phyloP scores from a whole-genome alignment of 345 rosid species.

The Eucalyptus caleyi region DNA sequence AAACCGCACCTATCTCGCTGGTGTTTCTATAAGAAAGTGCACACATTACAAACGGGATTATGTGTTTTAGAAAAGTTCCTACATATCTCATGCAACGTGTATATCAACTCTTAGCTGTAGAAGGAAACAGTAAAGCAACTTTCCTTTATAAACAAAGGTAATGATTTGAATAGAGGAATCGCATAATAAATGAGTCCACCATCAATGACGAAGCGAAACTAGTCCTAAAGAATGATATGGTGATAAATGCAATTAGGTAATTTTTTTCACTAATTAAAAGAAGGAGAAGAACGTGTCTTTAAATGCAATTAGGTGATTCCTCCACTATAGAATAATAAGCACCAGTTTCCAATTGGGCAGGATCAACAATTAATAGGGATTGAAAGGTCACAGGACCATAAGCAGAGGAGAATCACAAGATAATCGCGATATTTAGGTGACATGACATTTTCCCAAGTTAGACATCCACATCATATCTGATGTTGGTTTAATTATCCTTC shows the following conservation, averaged over 20 bases:
- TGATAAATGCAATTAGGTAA: background rate
- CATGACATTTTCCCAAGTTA: background rate
- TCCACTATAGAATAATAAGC: background rate
- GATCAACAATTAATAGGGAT: background rate
- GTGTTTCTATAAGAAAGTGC: background rate
- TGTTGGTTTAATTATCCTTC: background rate
- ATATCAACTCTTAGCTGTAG: background rate
- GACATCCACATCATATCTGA: background rate
- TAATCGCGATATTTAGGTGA: background rate
- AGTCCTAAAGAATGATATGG: background rate
- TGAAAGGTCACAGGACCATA: background rate
- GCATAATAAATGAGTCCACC: background rate
- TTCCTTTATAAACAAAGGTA: background rate
- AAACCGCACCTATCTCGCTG: background rate
- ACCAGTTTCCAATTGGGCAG: background rate
- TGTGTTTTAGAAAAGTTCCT: background rate
- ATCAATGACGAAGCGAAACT: background rate
- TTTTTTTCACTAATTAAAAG: background rate
- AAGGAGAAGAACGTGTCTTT: background rate
- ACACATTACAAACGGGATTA: background rate
- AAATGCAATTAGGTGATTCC: background rate
- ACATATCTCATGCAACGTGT: background rate
- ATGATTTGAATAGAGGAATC: background rate
- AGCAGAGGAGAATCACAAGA: background rate
- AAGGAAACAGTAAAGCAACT: background rate